Evolutionary conservation across 2,329 filamentous ascomycete genomes (phyloP).

Genomic region (Xylaria arbuscula): DNA sequence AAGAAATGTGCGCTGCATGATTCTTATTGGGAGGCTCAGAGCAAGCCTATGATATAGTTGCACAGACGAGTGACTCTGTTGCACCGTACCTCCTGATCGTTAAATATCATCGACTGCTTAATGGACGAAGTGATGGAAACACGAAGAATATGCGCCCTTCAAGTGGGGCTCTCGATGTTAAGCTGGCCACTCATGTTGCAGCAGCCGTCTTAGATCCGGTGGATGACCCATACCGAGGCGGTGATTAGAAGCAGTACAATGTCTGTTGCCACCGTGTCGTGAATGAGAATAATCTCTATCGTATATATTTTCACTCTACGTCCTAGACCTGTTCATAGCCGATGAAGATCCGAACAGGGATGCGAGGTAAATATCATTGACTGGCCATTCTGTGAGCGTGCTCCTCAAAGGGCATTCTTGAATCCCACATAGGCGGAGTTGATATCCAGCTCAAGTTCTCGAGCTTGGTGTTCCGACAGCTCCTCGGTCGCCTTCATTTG

Average conservation of each 20-base stretch:
- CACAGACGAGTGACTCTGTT: neutral
- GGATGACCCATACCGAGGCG: conserved; percentile 1
- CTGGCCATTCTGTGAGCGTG: neutral
- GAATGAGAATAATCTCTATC: conserved; percentile 2
- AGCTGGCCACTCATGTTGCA: conserved; percentile 30
- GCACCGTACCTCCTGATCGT: neutral
- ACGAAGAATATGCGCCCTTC: conserved; percentile 33
- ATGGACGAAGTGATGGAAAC: conserved; percentile 24
- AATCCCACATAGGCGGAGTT: conserved; percentile 95
- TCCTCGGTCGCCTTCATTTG: conserved; percentile 98
- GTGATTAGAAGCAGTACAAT: conserved; percentile 13
- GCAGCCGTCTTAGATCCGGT: conserved; percentile 10
- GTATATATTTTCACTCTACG: neutral
- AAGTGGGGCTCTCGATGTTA: conserved; percentile 30
- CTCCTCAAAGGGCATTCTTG: conserved; percentile 72
- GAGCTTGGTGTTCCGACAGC: conserved; percentile 84
- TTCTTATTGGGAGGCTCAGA: conserved; percentile 4
- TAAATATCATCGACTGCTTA: conserved; percentile 3
- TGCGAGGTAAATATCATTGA: neutral
- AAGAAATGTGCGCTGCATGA: conserved; percentile 55
- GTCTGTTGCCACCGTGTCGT: neutral
- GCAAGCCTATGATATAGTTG: conserved; percentile 2
- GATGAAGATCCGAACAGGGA: neutral
- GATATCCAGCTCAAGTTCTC: conserved; percentile 92
- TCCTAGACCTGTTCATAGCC: neutral